Evolutionary conservation across 257 asterid species (phyloP).

Genomic region (Cruciata laevipes): DNA sequence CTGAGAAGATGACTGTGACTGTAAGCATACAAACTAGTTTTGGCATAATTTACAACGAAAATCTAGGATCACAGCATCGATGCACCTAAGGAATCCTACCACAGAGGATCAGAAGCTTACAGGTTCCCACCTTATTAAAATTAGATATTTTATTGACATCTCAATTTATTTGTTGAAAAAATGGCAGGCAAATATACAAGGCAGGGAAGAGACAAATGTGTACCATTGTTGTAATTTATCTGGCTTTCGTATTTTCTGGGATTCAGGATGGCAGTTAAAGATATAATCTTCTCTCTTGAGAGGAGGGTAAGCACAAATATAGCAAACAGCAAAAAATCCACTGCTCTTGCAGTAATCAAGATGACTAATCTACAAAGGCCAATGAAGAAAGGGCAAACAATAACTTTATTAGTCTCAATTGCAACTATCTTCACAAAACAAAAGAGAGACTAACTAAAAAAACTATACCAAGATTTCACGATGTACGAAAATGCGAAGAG

Average conservation of each 20-base stretch:
- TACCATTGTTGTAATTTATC: slow-evolving; percentile 64
- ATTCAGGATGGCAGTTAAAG: slow-evolving; percentile 66
- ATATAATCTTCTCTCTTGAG: slow-evolving; percentile 64
- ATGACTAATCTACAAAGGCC: slow-evolving; percentile 55
- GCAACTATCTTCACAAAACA: background rate
- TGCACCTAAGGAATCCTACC: background rate
- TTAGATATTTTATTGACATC: background rate
- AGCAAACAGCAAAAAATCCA: slow-evolving; percentile 63
- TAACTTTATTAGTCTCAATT: background rate
- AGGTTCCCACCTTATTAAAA: background rate
- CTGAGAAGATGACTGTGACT: slow-evolving; percentile 14
- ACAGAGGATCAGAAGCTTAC: background rate
- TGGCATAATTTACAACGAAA: background rate
- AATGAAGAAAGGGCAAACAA: slow-evolving; percentile 9
- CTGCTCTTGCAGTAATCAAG: slow-evolving; percentile 68
- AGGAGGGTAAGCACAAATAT: slow-evolving; percentile 87
- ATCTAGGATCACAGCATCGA: background rate
- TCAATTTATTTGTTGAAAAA: background rate
- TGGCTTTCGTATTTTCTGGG: slow-evolving; percentile 55
- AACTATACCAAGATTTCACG: slow-evolving; percentile 59
- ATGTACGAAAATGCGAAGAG: slow-evolving; percentile 69
- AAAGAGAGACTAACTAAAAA: slow-evolving; percentile 10
- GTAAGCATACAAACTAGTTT: slow-evolving; percentile 7
- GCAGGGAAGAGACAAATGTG: slow-evolving; percentile 12
- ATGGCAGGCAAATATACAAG: slow-evolving; percentile 2